Base-by-base conservation (phyloP, 768 basidiomycete species). In the Leccinum rimulosum region DNA sequence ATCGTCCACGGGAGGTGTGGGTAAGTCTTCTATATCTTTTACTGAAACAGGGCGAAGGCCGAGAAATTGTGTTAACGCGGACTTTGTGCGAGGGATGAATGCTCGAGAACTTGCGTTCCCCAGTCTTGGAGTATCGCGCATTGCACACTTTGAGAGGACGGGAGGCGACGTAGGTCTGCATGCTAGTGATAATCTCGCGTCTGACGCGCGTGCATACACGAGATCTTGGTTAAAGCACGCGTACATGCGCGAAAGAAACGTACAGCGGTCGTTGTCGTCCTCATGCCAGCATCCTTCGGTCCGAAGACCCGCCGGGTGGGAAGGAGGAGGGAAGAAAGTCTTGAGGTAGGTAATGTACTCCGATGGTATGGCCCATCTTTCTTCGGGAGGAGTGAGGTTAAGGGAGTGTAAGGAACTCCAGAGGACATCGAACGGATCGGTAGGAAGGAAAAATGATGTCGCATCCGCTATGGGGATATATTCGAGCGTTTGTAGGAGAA, bases 391-490 rank as follows among this genome's bases (percentile, higher is more conserved):
- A 12, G 70, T 56, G 19, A 80, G 61, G 9, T 72, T 61, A 25
- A 52, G 70, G 50, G 17, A 81, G 57, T 52, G 66, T 65, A 70
- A 77, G 68, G 19, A 74, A 19, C 68, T 65, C 31, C 69, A 69
- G 17, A 87, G 74, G 12, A 67, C 67, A 1, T 81, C 77, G 54
- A 84, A 80, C 14, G 86, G 85, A 45, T 88, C 85, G 17, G 74
- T 68, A n/a, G 82, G 82, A 14, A 86, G 73, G 14, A 73, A 66
- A 17, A 87, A 75, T 3, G 82, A 81, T 43, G 76, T 77, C 1
- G 81, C 77, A 58, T 88, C 85, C 38, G 75, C 73, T 43, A 77
- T 68, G 1, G 86, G 80, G 14, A 85, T 73, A 50, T 68, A 65
- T 38, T 73, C 65, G 10, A 85, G 72, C 55, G 72, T 72, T 57